Evolutionary conservation across 1,284 basidiomycete species (phyloP), one percentile per base, ranked within the genome.

Genomic region (Taiwanofungus camphoratus): DNA sequence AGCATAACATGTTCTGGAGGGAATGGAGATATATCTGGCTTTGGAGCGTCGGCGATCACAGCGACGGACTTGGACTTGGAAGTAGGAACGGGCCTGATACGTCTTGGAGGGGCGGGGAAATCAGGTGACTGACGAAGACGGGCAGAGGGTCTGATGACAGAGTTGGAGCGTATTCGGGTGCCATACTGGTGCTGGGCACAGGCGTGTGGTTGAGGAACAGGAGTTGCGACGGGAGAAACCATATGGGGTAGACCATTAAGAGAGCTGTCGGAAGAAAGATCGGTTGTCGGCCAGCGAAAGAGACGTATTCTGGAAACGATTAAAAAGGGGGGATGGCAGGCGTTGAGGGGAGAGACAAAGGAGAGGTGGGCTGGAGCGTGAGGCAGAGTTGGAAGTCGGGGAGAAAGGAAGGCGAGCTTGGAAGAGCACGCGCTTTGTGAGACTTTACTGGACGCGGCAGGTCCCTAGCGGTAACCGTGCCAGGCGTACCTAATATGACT

Each of bases 1-100:
- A 87, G 71, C 47, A 79, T 70, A 59, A 84, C 70, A 52, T 77
- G 63, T 6, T 71, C 70, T 0, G 79, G 74, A 3, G 80, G 82
- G 51, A 84, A 84, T n/a, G 60, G 49, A 44, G 61, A 64, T 26
- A 52, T 47, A 41, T 50, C 41, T 44, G 53, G 46, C 32, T 44
- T 45, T 21, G 44, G 35, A 12, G 47, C 21, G 13, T 46, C 38
- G 21, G 44, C 21, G 12, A 41, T 46, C 36, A 48, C 37, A 37
- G 48, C 26, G 16, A 32, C 24, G 20, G 50, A 40, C 46, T 52
- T 58, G 38, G 21, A 39, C 50, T 51, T 53, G 45, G 56, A 45
- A 40, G 39, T 39, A 44, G 66, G 41, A 49, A 51, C 55, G 21
- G 68, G 66, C 46, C 60, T 69, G 52, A 69, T 66, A 45, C 57